Base-by-base conservation (phyloP, 2,329 filamentous ascomycete genomes). In the Onygenales sp. region DNA sequence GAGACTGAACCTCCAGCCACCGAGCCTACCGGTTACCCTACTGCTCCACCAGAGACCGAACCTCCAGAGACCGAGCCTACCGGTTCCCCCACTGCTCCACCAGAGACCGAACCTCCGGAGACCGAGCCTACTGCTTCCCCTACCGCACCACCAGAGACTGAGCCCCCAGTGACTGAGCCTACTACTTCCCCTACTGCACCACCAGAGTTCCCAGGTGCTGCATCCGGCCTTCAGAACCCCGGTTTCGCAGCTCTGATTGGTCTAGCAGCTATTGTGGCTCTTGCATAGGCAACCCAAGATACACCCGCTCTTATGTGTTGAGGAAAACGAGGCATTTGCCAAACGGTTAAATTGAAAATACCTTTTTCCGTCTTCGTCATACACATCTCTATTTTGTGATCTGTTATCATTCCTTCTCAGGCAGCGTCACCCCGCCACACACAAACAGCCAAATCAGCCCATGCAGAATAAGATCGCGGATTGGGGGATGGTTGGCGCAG, bases 111-210 rank as follows among this genome's bases (percentile, higher is more conserved):
- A 7, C 38, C 35, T 4, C 36, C 49, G 6, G 49, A 5, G n/a
- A 10, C 14, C 3, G 31, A 32, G 11, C 42, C 52, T 9, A 32
- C 33, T 32, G 32, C 17, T 31, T 13, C 42, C n/a, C 21, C 21
- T 27, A 27, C 21, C 21, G 21, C 21, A 27, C 38, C 50, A 2
- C 31, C 50, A 11, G 9, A 17, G 9, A 35, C 71, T 72, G 36
- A 66, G 70, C 35, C 67, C 67, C 52, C 66, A 73, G 71, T 13
- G 74, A 70, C 56, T 61, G 73, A 49, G 71, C 74, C 53, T 71
- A 72, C 57, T 70, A 70, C 41, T n/a, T 32, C 52, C 21, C 42
- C 59, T 21, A 47, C 55, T 17, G 32, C 35, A 21, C 49, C 54
- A n/a, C 53, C 57, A 36, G 9, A 39, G 6, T 57, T 50, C 53